Conservation (phyloP, 352 stramenopile genomes). For the Phytophthora podocarpi region DNA sequence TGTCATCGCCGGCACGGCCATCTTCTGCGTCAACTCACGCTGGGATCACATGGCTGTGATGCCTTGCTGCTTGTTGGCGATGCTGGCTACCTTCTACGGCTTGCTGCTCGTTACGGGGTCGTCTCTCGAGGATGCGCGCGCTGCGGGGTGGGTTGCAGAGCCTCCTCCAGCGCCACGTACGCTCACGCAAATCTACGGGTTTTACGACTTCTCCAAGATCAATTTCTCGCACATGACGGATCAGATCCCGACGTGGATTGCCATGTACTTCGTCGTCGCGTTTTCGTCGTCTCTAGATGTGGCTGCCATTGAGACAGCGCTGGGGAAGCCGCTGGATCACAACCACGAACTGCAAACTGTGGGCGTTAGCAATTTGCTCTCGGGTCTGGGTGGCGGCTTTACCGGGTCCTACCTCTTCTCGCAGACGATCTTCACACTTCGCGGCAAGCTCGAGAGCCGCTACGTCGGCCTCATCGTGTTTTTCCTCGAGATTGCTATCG, state of each 20-base stretch:
- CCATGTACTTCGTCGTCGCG: constrained; percentile 98
- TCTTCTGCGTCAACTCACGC: constrained; percentile 87
- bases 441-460: constrained; percentile 74
- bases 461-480: constrained; percentile 80
- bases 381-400: constrained; percentile 95
- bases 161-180: constrained; percentile 61
- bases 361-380: constrained; percentile 96
- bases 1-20: constrained; percentile 75
- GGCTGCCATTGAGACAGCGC: constrained; percentile 96
- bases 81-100: constrained; percentile 84
- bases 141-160: constrained; percentile 92
- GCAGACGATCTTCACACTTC: constrained; percentile 94
- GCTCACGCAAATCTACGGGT: constrained; percentile 79
- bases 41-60: constrained; percentile 87
- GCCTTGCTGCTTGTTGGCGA: constrained; percentile 88
- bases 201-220: constrained; percentile 74
- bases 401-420: constrained; percentile 99
- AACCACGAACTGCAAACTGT: constrained; percentile 96
- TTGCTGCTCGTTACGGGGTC: constrained; percentile 77
- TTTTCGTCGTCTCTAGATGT: constrained; percentile 98
- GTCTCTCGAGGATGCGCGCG: constrained; percentile 89
- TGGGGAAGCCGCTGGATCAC: constrained; percentile 94
- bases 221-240: constrained; percentile 63
- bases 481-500: constrained; percentile 71
- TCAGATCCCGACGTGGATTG: constrained; percentile 92